A percentile compares a stretch with the other conserved stretches of the same genome.
These are phyloP conservation scores for Solanum bulbocastanum DNA, from an alignment of 257 asterid genomes.

Conservation along the genomic window DNA sequence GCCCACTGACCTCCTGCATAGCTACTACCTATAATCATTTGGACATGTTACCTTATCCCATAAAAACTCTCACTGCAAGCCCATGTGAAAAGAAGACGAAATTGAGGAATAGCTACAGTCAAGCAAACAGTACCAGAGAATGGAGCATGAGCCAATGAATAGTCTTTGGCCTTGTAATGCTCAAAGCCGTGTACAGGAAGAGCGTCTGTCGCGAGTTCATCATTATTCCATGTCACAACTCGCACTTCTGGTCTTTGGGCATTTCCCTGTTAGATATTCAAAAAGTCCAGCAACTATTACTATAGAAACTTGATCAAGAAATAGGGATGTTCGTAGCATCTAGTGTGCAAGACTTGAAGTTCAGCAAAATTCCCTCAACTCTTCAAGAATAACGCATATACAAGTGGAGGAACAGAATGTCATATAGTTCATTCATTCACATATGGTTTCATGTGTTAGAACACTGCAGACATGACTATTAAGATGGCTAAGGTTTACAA, in stretches of 20 bases:
- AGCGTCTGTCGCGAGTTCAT: slow-evolving; percentile 96
- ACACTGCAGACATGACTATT: not conserved
- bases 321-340: not conserved
- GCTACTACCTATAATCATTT: slow-evolving; percentile 72
- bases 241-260: slow-evolving; percentile 99
- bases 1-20: slow-evolving; percentile 99
- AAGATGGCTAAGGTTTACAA: not conserved
- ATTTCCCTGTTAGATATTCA: slow-evolving; percentile 53
- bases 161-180: slow-evolving; percentile 97
- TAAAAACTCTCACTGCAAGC: not conserved
- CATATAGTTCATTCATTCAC: not conserved
- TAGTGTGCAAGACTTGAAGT: not conserved
- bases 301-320: not conserved
- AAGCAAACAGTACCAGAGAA: slow-evolving; percentile 52
- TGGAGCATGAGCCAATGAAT: slow-evolving; percentile 94
- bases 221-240: slow-evolving; percentile 83
- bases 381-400: not conserved
- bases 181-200: slow-evolving; percentile 92
- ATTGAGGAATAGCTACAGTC: not conserved
- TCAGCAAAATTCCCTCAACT: not conserved
- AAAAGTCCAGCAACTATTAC: not conserved
- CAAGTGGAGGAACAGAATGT: not conserved
- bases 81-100: not conserved
- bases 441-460: not conserved
- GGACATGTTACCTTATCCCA: not conserved